Conservation (phyloP, 2,329 filamentous ascomycete genomes). For the Colletotrichum somersetense region DNA sequence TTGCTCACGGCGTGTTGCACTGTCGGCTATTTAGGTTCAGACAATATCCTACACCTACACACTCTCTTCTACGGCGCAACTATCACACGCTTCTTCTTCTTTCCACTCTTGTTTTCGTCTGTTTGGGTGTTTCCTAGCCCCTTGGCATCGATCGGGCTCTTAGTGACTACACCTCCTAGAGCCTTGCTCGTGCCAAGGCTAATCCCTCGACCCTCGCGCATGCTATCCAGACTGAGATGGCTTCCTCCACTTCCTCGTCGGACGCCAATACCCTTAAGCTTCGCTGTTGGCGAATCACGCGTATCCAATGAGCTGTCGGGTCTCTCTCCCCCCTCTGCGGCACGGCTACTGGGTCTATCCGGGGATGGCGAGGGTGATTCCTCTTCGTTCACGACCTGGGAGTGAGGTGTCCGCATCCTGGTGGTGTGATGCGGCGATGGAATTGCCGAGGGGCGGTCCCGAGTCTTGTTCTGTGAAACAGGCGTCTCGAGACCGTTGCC, state of each 20-base stretch:
- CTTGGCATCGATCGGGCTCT: conserved; percentile 43
- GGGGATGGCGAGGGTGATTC: conserved; percentile 38
- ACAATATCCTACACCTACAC: conserved; percentile 12
- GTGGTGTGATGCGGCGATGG: conserved; percentile 40
- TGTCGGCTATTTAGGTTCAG: conserved; percentile 9
- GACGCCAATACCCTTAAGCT: conserved; percentile 48
- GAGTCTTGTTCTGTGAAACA: conserved; percentile 15
- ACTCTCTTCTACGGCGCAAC: conserved; percentile 31
- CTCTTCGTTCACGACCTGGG: conserved; percentile 37
- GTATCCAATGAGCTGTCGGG: conserved; percentile 30
- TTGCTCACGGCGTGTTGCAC: background rate
- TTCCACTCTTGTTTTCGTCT: conserved; percentile 40
- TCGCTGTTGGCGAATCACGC: conserved; percentile 44
- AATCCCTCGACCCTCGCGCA: conserved; percentile 55
- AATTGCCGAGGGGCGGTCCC: conserved; percentile 34
- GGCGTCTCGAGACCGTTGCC: conserved; percentile 31
- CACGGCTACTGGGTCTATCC: conserved; percentile 34
- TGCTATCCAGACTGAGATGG: conserved; percentile 56
- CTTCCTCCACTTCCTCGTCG: conserved; percentile 50
- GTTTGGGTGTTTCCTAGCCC: conserved; percentile 38
- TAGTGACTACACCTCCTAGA: conserved; percentile 53
- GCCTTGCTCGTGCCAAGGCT: conserved; percentile 55
- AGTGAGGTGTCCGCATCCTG: conserved; percentile 28
- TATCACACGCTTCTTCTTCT: conserved; percentile 41
- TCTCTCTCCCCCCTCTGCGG: conserved; percentile 28